Percentiles rank a stretch among this genome's conserved stretches.
Evolutionary conservation across 345 rosid species (phyloP).

Genomic region (Syzygium oleosum): DNA sequence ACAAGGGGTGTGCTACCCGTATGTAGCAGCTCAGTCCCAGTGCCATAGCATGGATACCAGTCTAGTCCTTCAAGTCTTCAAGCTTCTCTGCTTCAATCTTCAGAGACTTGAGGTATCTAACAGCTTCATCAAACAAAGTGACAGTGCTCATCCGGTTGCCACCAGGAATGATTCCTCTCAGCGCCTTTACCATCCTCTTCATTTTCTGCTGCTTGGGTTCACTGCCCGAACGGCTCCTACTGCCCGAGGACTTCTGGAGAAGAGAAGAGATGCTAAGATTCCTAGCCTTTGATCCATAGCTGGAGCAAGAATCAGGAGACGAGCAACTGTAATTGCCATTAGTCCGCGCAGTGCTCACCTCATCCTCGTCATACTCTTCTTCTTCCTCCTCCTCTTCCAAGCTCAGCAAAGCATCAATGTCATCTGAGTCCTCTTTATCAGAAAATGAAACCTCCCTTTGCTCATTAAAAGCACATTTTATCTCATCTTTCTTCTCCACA

Average conservation of each 20-base stretch:
- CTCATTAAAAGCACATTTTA: slow-evolving; percentile 15
- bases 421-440: slow-evolving; percentile 69
- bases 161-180: slow-evolving; percentile 71
- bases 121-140: slow-evolving; percentile 74
- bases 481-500: slow-evolving; percentile 28
- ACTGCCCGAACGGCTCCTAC: slow-evolving; percentile 13
- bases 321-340: slow-evolving; percentile 30
- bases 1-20: background rate
- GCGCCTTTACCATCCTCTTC: slow-evolving; percentile 69
- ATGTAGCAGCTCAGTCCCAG: background rate
- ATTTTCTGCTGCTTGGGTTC: slow-evolving; percentile 53
- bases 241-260: slow-evolving; percentile 21
- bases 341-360: slow-evolving; percentile 63
- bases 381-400: slow-evolving; percentile 46
- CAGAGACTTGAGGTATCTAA: slow-evolving; percentile 72
- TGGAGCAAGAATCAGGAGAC: slow-evolving; percentile 53
- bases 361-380: slow-evolving; percentile 40
- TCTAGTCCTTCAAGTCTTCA: slow-evolving; percentile 39
- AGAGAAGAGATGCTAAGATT: slow-evolving; percentile 24
- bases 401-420: slow-evolving; percentile 77
- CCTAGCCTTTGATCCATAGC: slow-evolving; percentile 25
- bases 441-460: slow-evolving; percentile 40
- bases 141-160: slow-evolving; percentile 67
- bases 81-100: slow-evolving; percentile 70
- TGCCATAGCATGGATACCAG: slow-evolving; percentile 7